Percentiles rank a stretch among this genome's conserved stretches.
Conservation (phyloP, 768 basidiomycete species). For the Chlorophyllum brunneum region DNA sequence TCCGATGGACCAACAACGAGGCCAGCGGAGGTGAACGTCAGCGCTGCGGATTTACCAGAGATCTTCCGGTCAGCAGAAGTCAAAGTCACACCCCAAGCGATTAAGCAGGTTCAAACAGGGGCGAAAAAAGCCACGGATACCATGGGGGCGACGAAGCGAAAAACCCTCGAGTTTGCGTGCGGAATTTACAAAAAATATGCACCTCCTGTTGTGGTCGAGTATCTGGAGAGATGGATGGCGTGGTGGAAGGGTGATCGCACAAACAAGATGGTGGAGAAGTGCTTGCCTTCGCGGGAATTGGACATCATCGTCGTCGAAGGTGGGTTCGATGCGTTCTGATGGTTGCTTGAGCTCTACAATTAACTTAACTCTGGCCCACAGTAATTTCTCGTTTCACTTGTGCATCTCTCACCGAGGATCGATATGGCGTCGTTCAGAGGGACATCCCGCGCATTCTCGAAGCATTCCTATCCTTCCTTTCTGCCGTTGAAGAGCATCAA, state of each 20-base stretch:
- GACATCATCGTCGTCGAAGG: slow-evolving; percentile 63
- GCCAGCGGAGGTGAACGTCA: slow-evolving; percentile 44
- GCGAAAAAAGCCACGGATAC: slow-evolving; percentile 19
- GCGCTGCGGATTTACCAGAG: slow-evolving; percentile 36
- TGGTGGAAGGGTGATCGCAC: slow-evolving; percentile 63
- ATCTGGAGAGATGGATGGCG: slow-evolving; percentile 19
- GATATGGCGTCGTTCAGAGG: slow-evolving; percentile 78
- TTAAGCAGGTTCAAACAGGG: slow-evolving; percentile 18
- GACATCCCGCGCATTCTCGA: slow-evolving; percentile 83
- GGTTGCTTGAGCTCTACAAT: not conserved
- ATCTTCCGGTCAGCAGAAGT: slow-evolving; percentile 28
- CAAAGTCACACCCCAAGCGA: slow-evolving; percentile 14
- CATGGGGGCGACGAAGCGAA: slow-evolving; percentile 13
- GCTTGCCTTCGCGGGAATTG: slow-evolving; percentile 57
- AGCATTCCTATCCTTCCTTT: slow-evolving; percentile 63
- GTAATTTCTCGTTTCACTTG: slow-evolving; percentile 66
- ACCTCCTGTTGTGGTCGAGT: slow-evolving; percentile 28
- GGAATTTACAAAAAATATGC: slow-evolving; percentile 18
- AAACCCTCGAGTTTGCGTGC: not conserved
- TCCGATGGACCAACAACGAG: slow-evolving; percentile 55
- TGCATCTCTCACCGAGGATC: slow-evolving; percentile 75
- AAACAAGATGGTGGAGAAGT: slow-evolving; percentile 48
- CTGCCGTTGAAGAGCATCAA: slow-evolving; percentile 63
- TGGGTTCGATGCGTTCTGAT: slow-evolving; percentile 26
- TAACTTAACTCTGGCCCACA: slow-evolving; percentile 22